phyloP scores from a whole-genome alignment of 805 yeast species.

The Starmerella powellii region DNA sequence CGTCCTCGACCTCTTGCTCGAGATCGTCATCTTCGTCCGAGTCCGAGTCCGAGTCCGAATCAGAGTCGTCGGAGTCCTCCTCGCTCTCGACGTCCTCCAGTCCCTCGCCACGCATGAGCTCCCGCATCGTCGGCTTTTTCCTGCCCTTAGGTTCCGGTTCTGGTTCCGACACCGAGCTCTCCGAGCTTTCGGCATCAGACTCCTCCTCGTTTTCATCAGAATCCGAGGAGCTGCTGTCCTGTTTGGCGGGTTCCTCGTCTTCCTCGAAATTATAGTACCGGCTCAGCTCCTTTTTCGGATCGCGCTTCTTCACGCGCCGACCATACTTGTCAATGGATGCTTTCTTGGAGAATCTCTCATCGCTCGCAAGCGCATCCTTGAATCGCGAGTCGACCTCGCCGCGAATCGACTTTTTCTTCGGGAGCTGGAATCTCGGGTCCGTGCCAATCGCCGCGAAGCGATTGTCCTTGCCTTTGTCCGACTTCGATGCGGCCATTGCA shows the following conservation, averaged over 20 bases:
- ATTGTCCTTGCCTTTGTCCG: slow-evolving; percentile 37
- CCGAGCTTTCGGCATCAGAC: not conserved
- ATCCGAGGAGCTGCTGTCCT: slow-evolving; percentile 16
- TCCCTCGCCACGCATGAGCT: slow-evolving; percentile 23
- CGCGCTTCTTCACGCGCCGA: slow-evolving; percentile 45
- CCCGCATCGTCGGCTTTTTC: slow-evolving; percentile 10
- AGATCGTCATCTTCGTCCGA: slow-evolving; percentile 7
- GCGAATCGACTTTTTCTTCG: slow-evolving; percentile 55
- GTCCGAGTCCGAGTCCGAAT: slow-evolving; percentile 7
- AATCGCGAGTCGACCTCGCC: slow-evolving; percentile 80
- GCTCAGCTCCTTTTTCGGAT: slow-evolving; percentile 42
- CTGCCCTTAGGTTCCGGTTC: not conserved
- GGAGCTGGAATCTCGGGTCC: slow-evolving; percentile 79
- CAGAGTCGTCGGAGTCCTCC: slow-evolving; percentile 1
- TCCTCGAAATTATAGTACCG: slow-evolving; percentile 50
- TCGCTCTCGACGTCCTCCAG: slow-evolving; percentile 7
- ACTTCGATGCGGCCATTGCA: not conserved
- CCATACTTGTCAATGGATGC: slow-evolving; percentile 80
- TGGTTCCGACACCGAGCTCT: not conserved
- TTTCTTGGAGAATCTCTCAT: slow-evolving; percentile 44
- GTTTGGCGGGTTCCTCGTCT: slow-evolving; percentile 25
- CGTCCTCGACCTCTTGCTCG: slow-evolving; percentile 25
- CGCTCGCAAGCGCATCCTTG: slow-evolving; percentile 47
- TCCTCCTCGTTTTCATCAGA: not conserved
- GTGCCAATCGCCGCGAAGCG: slow-evolving; percentile 67